Conservation (phyloP, 2,329 filamentous ascomycete genomes). For the Penicillium sp. region DNA sequence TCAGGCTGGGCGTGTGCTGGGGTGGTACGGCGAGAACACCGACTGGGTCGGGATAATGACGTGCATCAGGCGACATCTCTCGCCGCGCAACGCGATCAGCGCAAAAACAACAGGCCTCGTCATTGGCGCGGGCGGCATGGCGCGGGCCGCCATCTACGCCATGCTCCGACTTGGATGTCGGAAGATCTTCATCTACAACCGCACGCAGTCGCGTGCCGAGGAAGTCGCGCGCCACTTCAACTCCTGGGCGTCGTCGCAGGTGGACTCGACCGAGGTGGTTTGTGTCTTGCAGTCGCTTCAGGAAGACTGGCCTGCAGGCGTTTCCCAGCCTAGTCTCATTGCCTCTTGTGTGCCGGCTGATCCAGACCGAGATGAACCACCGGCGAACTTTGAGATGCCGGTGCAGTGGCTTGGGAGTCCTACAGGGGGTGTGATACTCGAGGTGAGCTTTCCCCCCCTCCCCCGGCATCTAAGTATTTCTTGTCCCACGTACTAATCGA, state of each 20-base stretch:
- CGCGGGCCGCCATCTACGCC: conserved; percentile 71
- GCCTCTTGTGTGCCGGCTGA: conserved; percentile 74
- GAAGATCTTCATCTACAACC: conserved; percentile 72
- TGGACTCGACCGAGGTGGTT: conserved; percentile 37
- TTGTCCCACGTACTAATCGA: conserved; percentile 20
- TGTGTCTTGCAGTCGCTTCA: conserved; percentile 57
- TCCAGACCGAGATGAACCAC: conserved; percentile 59
- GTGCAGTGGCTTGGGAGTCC: conserved; percentile 66
- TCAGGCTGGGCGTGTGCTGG: conserved; percentile 40
- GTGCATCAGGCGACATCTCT: conserved; percentile 42
- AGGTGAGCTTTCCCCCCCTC: conserved; percentile 44
- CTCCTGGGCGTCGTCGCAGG: conserved; percentile 45
- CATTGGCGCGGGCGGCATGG: conserved; percentile 69
- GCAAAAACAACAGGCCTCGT: conserved; percentile 53
- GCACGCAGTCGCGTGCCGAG: conserved; percentile 64
- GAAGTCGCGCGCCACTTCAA: conserved; percentile 69
- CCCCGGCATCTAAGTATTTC: neutral
- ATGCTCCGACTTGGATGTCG: conserved; percentile 74
- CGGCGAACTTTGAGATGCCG: conserved; percentile 69
- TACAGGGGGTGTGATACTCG: conserved; percentile 72
- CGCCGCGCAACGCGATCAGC: conserved; percentile 53
- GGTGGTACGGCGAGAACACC: conserved; percentile 47
- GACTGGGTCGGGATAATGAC: conserved; percentile 46
- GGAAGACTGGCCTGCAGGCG: conserved; percentile 63
- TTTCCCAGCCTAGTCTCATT: conserved; percentile 67